These are phyloP conservation scores for Rhodotorula sp. DNA, from an alignment of 1,284 basidiomycete genomes.

Conservation along the genomic window DNA sequence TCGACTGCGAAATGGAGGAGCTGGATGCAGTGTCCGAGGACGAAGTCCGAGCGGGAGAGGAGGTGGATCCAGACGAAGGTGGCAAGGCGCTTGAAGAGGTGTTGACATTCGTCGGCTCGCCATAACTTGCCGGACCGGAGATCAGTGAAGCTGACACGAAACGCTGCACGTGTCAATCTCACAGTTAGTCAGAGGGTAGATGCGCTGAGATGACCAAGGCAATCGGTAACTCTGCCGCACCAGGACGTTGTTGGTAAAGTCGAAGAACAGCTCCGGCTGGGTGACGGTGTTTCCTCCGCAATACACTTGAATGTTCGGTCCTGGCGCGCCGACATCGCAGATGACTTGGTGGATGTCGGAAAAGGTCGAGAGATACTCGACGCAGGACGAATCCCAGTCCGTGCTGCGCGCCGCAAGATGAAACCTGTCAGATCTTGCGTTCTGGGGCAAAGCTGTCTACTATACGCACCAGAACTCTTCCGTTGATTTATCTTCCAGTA, in stretches of 20 bases:
- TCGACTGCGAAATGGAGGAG: background rate
- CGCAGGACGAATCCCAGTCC: conserved; percentile 13
- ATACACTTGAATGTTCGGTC: conserved; percentile 10
- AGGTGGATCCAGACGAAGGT: background rate
- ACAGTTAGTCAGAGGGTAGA: background rate
- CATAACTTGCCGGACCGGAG: background rate
- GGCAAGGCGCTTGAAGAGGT: background rate
- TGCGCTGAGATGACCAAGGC: background rate
- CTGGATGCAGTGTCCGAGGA: background rate
- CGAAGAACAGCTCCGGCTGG: conserved; percentile 1
- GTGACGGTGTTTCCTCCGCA: conserved; percentile 16
- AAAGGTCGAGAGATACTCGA: conserved; percentile 17
- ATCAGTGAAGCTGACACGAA: conserved; percentile 14
- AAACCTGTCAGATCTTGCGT: too few species aligned
- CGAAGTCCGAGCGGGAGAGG: background rate
- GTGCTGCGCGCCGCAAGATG: background rate
- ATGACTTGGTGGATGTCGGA: conserved; percentile 18
- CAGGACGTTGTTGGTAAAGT: conserved; percentile 5
- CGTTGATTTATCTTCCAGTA: conserved; percentile 1
- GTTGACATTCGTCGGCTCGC: background rate
- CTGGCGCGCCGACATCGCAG: conserved; percentile 10
- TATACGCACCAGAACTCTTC: conserved; percentile 1
- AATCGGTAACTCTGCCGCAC: background rate
- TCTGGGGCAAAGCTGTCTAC: background rate
- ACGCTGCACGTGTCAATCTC: background rate